Conservation (phyloP, 73 alveolate genomes). For the Tetrahymena elliotti region DNA sequence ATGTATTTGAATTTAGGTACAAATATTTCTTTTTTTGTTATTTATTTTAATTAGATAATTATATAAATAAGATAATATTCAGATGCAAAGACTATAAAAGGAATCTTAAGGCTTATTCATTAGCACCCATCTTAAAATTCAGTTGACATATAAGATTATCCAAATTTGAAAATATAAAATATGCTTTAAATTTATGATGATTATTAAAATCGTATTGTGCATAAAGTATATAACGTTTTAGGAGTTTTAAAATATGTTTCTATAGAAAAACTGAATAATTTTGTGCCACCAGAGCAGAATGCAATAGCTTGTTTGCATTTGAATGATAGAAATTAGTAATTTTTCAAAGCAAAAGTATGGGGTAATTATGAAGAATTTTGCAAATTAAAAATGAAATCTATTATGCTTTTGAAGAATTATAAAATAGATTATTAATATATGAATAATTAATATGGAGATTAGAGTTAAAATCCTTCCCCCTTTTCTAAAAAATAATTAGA, state of each 20-base stretch:
- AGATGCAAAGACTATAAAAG: background rate
- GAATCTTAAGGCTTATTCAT: background rate
- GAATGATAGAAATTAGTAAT: background rate
- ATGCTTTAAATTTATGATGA: background rate
- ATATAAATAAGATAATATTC: background rate
- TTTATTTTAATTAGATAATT: no score
- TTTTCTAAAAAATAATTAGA: background rate
- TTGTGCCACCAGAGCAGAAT: background rate
- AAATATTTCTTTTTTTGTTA: no score
- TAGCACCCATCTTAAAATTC: background rate
- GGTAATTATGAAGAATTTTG: background rate
- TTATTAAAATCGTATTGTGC: background rate
- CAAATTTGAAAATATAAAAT: background rate
- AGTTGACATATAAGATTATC: background rate
- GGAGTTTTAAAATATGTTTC: background rate
- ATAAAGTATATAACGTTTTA: background rate
- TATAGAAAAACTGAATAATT: background rate
- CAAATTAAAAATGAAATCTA: background rate
- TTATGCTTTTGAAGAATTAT: background rate
- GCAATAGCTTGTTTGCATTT: background rate
- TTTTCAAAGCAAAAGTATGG: background rate
- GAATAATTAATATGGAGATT: background rate
- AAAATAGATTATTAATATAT: background rate
- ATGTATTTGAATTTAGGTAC: background rate
- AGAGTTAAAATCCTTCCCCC: background rate